Conservation (phyloP, 2,329 filamentous ascomycete species). For the Botryotinia narcissicola region DNA sequence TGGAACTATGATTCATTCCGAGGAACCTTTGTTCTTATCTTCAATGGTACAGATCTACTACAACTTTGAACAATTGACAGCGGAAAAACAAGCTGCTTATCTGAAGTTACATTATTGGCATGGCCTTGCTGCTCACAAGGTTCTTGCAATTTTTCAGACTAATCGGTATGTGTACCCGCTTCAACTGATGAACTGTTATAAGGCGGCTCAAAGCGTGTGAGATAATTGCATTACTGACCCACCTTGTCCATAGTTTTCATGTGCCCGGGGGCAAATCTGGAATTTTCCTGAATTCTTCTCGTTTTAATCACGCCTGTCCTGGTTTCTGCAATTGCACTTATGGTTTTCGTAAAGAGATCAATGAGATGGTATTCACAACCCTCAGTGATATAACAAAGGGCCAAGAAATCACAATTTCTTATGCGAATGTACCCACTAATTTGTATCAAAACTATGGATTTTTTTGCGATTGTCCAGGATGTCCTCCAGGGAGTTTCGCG, state of each 20-base stretch:
- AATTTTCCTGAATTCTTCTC: constrained; percentile 49
- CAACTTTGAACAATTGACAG: constrained; percentile 27
- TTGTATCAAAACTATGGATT: constrained; percentile 52
- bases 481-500: constrained; percentile 32
- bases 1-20: constrained; percentile 31
- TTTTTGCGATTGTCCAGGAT: constrained; percentile 50
- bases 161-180: constrained; percentile 32
- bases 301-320: constrained; percentile 59
- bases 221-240: background rate
- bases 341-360: constrained; percentile 32
- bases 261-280: background rate
- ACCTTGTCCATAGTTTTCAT: background rate
- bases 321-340: constrained; percentile 47
- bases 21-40: constrained; percentile 33
- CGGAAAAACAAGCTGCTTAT: constrained; percentile 29
- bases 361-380: constrained; percentile 45
- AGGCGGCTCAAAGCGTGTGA: background rate
- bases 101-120: constrained; percentile 26
- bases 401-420: constrained; percentile 52
- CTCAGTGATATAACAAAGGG: constrained; percentile 43
- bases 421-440: constrained; percentile 42
- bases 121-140: constrained; percentile 19
- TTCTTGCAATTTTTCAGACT: constrained; percentile 34
- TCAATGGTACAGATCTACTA: constrained; percentile 23
- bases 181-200: too few relatives aligned